phyloP scores from a whole-genome alignment of 257 asterid species.

The Echium plantagineum region DNA sequence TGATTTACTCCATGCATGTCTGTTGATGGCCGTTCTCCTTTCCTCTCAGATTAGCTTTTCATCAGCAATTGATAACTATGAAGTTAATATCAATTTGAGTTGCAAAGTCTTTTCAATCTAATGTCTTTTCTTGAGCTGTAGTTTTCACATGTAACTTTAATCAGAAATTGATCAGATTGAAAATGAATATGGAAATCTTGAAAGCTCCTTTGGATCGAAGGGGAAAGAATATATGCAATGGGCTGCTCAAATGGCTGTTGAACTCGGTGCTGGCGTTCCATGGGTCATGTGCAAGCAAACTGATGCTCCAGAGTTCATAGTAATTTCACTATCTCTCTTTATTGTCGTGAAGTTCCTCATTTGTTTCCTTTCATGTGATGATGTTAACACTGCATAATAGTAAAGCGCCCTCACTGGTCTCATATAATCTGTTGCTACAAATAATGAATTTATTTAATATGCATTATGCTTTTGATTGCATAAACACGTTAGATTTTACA shows the following conservation, averaged over 20 bases:
- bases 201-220: constrained; percentile 52
- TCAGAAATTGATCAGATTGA: constrained; percentile 52
- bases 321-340: constrained; percentile 25
- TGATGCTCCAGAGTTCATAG: constrained; percentile 90
- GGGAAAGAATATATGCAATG: constrained; percentile 72
- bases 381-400: not conserved
- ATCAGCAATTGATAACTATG: not conserved
- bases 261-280: constrained; percentile 91
- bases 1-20: not conserved
- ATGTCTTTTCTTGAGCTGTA: not conserved
- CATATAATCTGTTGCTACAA: not conserved
- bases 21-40: not conserved
- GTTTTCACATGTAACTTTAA: not conserved
- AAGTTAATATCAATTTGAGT: not conserved
- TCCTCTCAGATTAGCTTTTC: no score
- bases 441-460: constrained; percentile 1
- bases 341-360: constrained; percentile 9
- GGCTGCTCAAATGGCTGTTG: constrained; percentile 96
- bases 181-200: constrained; percentile 87
- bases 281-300: constrained; percentile 96
- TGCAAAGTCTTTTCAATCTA: not conserved
- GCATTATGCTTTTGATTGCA: not conserved
- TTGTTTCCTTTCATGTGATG: constrained; percentile 1
- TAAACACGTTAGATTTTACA: constrained; percentile 2
- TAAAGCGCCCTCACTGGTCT: not conserved